phyloP scores from a whole-genome alignment of 2,329 filamentous ascomycete species.

The Verticillium albo-atrum region DNA sequence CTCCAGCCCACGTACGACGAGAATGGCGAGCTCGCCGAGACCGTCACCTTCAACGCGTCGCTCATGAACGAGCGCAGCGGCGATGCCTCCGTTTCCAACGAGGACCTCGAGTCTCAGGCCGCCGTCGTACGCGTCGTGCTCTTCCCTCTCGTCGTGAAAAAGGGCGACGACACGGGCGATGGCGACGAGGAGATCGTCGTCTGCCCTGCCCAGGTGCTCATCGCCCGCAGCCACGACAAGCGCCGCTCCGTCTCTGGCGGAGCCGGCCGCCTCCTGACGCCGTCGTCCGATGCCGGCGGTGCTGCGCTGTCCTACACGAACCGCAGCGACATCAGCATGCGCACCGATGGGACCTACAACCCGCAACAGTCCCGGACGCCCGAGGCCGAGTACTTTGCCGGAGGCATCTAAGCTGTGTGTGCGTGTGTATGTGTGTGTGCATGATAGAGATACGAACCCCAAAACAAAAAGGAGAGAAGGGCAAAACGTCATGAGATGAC shows the following conservation, averaged over 20 bases:
- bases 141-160: conserved; percentile 95
- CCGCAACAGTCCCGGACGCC: conserved; percentile 8
- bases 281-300: conserved; percentile 49
- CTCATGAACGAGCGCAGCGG: conserved; percentile 92
- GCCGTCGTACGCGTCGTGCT: conserved; percentile 86
- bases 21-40: conserved; percentile 82
- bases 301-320: conserved; percentile 26
- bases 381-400: conserved; percentile 25
- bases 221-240: conserved; percentile 49
- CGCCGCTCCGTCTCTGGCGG: conserved; percentile 23
- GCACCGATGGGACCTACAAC: conserved; percentile 8
- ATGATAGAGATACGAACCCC: neutral
- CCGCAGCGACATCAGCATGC: conserved; percentile 31
- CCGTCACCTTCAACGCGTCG: conserved; percentile 85
- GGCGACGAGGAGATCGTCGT: conserved; percentile 95
- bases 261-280: conserved; percentile 32
- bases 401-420: conserved; percentile 21
- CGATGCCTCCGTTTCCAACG: conserved; percentile 55
- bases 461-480: neutral
- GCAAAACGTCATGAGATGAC: neutral
- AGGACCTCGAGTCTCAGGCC: conserved; percentile 71
- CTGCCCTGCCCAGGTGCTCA: conserved; percentile 88
- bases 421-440: no score
- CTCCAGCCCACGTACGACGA: conserved; percentile 92
- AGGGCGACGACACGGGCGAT: conserved; percentile 80